These are phyloP conservation scores for Monotropa hypopitys DNA, from an alignment of 179 eudicot genomes.

Conservation along the genomic window DNA sequence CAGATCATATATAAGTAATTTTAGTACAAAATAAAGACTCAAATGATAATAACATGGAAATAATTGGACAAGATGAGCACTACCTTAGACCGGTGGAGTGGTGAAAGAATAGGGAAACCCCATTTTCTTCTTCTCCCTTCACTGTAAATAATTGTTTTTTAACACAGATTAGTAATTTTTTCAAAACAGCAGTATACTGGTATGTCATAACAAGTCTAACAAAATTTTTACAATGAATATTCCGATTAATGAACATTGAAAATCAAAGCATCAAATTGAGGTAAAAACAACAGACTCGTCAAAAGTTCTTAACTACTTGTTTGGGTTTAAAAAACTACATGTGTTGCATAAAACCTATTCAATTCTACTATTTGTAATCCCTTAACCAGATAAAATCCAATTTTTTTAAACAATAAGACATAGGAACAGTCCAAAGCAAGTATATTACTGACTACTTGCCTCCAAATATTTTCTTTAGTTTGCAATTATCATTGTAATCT, in stretches of 20 bases:
- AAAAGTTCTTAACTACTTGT: background rate
- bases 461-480: background rate
- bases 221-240: background rate
- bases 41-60: background rate
- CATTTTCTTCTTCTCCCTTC: constrained; percentile 98
- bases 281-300: background rate
- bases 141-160: constrained; percentile 23
- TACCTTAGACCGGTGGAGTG: constrained; percentile 45
- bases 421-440: background rate
- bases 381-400: background rate
- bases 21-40: background rate
- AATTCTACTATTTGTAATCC: background rate
- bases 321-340: background rate
- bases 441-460: background rate
- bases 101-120: constrained; percentile 71
- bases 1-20: background rate
- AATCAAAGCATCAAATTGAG: background rate
- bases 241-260: background rate
- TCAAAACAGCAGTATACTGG: background rate
- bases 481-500: background rate
- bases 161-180: background rate
- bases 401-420: background rate
- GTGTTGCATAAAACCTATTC: background rate
- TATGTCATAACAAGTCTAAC: background rate
- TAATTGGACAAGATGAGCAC: constrained; percentile 5